A percentile compares a stretch with the other conserved stretches of the same genome.
Conservation (phyloP, 2,329 filamentous ascomycete genomes). For the Elsinoe ampelina region DNA sequence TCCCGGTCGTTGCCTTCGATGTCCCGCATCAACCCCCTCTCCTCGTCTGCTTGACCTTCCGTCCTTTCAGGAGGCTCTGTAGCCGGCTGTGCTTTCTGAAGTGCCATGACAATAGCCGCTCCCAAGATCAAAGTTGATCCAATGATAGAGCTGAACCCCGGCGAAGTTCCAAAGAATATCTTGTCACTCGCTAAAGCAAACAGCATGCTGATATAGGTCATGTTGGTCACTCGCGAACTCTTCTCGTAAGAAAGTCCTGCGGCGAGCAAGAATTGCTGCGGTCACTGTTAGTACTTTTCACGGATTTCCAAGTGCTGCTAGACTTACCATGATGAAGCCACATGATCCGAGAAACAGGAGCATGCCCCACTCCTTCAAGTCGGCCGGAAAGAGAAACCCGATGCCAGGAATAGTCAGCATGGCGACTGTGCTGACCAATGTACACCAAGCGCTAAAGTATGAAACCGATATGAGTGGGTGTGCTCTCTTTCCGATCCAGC, state of each 20-base stretch:
- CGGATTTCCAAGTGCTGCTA: neutral
- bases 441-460: slow-evolving; percentile 67
- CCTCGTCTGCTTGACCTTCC: slow-evolving; percentile 24
- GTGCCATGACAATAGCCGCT: slow-evolving; percentile 55
- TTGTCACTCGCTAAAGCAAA: slow-evolving; percentile 58
- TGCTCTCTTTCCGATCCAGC: slow-evolving; percentile 69
- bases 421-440: slow-evolving; percentile 54
- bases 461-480: slow-evolving; percentile 80
- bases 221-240: slow-evolving; percentile 51
- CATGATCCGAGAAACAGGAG: slow-evolving; percentile 59
- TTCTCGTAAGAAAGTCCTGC: slow-evolving; percentile 65
- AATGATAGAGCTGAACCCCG: slow-evolving; percentile 48
- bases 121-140: slow-evolving; percentile 57
- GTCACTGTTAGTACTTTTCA: neutral
- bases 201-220: slow-evolving; percentile 62
- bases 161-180: slow-evolving; percentile 52
- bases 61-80: slow-evolving; percentile 18
- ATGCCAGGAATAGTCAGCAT: slow-evolving; percentile 49
- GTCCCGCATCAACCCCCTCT: slow-evolving; percentile 23
- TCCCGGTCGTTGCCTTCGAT: slow-evolving; percentile 18
- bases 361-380: slow-evolving; percentile 53
- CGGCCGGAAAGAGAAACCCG: slow-evolving; percentile 47
- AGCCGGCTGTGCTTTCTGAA: slow-evolving; percentile 37
- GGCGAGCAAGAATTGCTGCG: slow-evolving; percentile 69
- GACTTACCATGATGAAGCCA: slow-evolving; percentile 60